phyloP scores from a whole-genome alignment of 1,284 basidiomycete genomes.

The Ganoderma leucocontextum region DNA sequence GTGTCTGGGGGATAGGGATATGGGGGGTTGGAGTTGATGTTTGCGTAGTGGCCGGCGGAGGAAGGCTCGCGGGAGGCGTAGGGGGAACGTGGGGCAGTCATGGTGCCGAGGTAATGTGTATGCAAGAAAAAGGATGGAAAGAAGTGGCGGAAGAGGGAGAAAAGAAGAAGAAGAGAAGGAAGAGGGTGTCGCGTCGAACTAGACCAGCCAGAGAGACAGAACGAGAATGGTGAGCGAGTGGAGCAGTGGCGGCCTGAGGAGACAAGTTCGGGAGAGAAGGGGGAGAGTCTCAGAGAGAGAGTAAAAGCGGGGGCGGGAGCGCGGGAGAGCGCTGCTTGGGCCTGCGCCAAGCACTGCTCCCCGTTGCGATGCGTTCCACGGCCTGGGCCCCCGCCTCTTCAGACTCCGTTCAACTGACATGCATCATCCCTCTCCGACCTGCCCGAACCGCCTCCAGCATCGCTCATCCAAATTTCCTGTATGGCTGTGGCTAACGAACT shows the following conservation, averaged over 20 bases:
- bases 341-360: background rate
- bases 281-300: constrained; percentile 12
- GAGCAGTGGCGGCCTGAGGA: constrained; percentile 12
- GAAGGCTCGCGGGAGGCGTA: constrained; percentile 36
- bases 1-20: constrained; percentile 38
- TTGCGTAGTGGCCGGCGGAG: constrained; percentile 32
- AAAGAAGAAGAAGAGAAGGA: background rate
- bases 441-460: background rate
- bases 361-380: background rate
- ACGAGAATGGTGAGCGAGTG: background rate
- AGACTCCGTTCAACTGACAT: too few relatives aligned
- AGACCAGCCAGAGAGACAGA: constrained; percentile 23
- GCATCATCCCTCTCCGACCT: constrained; percentile 1
- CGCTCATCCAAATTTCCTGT: too few relatives aligned
- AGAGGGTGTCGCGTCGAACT: constrained; percentile 24
- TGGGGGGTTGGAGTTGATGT: constrained; percentile 21
- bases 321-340: background rate
- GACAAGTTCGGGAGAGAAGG: constrained; percentile 15
- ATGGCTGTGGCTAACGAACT: too few relatives aligned
- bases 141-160: background rate
- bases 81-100: constrained; percentile 43
- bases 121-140: background rate
- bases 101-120: constrained; percentile 13
- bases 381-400: too few relatives aligned
- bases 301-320: background rate